phyloP scores from a whole-genome alignment of 805 yeast genomes.

The Metschnikowia rubicola region DNA sequence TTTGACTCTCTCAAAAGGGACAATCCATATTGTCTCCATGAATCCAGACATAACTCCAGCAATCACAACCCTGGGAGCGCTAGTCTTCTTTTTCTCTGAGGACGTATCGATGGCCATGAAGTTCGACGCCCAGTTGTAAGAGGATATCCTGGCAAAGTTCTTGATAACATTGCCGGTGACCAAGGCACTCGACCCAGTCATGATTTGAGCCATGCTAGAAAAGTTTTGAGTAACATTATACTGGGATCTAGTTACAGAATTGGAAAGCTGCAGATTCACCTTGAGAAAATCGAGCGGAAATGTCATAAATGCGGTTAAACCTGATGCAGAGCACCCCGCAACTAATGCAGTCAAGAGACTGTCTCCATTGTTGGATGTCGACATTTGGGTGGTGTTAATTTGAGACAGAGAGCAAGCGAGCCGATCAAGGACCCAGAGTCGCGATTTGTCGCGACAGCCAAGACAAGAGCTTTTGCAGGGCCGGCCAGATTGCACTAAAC shows the following conservation, averaged over 20 bases:
- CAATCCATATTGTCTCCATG: slow-evolving; percentile 74
- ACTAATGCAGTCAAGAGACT: slow-evolving; percentile 55
- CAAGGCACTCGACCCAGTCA: slow-evolving; percentile 69
- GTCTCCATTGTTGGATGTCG: slow-evolving; percentile 16
- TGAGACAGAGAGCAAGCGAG: too few species aligned
- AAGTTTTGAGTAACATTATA: slow-evolving; percentile 32
- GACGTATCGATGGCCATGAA: slow-evolving; percentile 52
- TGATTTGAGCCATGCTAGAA: slow-evolving; percentile 33
- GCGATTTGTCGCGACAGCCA: too few species aligned
- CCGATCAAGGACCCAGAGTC: too few species aligned
- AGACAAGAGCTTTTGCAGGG: too few species aligned
- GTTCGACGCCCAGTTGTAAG: slow-evolving; percentile 71
- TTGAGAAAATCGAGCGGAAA: slow-evolving; percentile 73
- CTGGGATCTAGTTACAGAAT: slow-evolving; percentile 35
- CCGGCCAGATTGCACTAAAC: too few species aligned
- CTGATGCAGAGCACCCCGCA: slow-evolving; percentile 61
- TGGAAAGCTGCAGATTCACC: slow-evolving; percentile 59
- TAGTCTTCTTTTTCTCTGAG: slow-evolving; percentile 50
- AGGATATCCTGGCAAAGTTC: slow-evolving; percentile 66
- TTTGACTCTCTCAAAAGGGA: slow-evolving; percentile 88
- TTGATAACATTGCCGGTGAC: slow-evolving; percentile 72
- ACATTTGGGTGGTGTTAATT: slow-evolving; percentile 2
- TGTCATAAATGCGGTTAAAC: slow-evolving; percentile 57
- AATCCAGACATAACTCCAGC: slow-evolving; percentile 86
- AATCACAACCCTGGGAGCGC: slow-evolving; percentile 76